Percentiles rank a stretch among this genome's conserved stretches.
Evolutionary conservation across 805 yeast species (phyloP).

Genomic region (Yamadazyma sp.): DNA sequence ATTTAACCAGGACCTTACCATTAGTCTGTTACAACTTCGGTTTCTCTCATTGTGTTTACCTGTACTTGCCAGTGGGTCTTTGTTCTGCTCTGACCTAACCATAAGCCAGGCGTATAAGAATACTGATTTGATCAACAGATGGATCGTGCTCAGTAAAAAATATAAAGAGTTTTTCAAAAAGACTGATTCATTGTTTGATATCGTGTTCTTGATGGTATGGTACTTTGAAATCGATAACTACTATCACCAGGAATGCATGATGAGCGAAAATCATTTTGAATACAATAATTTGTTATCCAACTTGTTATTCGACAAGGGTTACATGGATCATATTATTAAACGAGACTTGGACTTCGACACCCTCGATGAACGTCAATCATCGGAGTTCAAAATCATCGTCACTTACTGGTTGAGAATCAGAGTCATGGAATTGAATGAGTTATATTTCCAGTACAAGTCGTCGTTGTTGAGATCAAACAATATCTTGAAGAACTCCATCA

Average conservation of each 20-base stretch:
- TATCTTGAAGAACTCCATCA: constrained; percentile 24
- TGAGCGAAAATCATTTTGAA: constrained; percentile 28
- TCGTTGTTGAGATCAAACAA: constrained; percentile 23
- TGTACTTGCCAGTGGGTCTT: constrained; percentile 22
- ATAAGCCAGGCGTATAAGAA: constrained; percentile 8
- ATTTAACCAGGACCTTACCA: constrained; percentile 3
- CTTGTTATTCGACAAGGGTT: constrained; percentile 14
- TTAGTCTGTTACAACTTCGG: constrained; percentile 17
- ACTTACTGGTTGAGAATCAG: constrained; percentile 30
- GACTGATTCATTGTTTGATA: constrained; percentile 24
- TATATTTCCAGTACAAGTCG: constrained; percentile 30
- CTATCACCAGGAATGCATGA: constrained; percentile 19
- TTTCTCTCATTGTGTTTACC: constrained; percentile 19
- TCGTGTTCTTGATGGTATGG: constrained; percentile 26
- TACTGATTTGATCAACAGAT: constrained; percentile 18
- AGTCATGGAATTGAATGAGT: constrained; percentile 24
- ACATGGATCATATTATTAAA: constrained; percentile 14
- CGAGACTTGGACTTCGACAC: constrained; percentile 9
- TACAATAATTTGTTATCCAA: constrained; percentile 24
- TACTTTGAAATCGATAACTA: constrained; percentile 24
- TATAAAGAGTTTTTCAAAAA: constrained; percentile 18
- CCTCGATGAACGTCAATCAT: neutral
- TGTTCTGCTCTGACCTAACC: constrained; percentile 10
- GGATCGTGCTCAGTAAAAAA: constrained; percentile 18
- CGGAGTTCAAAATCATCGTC: constrained; percentile 20